Base-by-base conservation (phyloP, 306 rosid genomes). In the Dalbergia cochinchinensis region DNA sequence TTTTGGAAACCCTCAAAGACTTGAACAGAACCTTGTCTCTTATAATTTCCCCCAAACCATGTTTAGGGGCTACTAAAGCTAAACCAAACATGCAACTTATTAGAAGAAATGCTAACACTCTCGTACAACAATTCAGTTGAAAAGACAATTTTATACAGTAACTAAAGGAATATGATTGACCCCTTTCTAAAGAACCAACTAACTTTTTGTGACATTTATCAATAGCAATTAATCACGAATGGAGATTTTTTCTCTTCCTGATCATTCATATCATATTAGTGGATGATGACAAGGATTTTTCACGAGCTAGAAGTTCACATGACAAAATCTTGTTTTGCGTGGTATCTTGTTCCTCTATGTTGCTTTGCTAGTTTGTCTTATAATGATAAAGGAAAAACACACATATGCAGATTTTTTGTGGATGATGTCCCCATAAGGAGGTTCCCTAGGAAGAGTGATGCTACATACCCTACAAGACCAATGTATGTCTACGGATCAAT, bases 401-500 rank as follows among this genome's bases (percentile, higher is more conserved):
- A 67, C 26, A 7, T 11, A 13, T 59, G 67, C 91, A 95, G 99
- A 82, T 95, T 95, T 69, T 78, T 91, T 0, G 98, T 95, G 73
- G 99, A 95, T 64, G 92, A 93, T 77, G 87, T 93, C 35, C 99
- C 99, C n/a, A 72, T 95, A 75, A 86, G 99, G 57, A 88, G 88
- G 85, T 95, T 93, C 70, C 79, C 86, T 18, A 86, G 91, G 76
- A 90, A 85, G 79, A 89, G 82, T 65, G 96, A 95, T 15, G 92
- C 90, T 0, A 95, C 98, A 12, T 95, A 84, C 73, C 99, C 99
- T 11, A 33, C 65, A 71, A 85, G 99, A 37, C 93, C 97, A 60
- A 89, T 95, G 99, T 89, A 90, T 86, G 73, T 83, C 50, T 95
- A 95, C 48, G 99, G 98, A 6, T 95, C 99, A 19, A 89, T 95